Percentiles rank a stretch among this genome's conserved stretches.
These are phyloP conservation scores for Hymenoscyphus fructigenus DNA, from an alignment of 2,329 filamentous ascomycete species.

Conservation along the genomic window DNA sequence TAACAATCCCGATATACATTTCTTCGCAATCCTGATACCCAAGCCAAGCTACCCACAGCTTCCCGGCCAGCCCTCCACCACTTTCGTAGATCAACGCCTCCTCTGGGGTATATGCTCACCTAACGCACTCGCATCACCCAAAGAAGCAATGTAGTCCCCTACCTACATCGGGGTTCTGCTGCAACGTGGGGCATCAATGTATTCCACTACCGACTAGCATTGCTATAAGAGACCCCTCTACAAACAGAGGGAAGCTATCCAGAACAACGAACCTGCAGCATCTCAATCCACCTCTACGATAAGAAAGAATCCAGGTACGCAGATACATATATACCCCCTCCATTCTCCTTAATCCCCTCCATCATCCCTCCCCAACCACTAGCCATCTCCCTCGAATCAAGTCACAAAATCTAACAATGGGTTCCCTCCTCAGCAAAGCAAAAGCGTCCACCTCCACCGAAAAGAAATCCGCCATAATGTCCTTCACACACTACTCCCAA, in stretches of 20 bases:
- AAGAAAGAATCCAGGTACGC: background rate
- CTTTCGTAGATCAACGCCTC: background rate
- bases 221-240: background rate
- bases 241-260: slow-evolving; percentile 6
- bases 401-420: slow-evolving; percentile 31
- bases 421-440: slow-evolving; percentile 35
- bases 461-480: slow-evolving; percentile 5
- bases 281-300: background rate
- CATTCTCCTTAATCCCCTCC: background rate
- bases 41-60: background rate
- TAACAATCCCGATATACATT: background rate
- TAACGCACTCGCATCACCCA: slow-evolving; percentile 13
- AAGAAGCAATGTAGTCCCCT: slow-evolving; percentile 27
- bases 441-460: slow-evolving; percentile 8
- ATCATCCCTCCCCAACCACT: background rate
- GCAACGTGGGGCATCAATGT: slow-evolving; percentile 21
- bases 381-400: background rate
- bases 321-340: background rate
- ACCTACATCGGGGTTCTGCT: slow-evolving; percentile 20
- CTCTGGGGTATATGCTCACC: background rate
- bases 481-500: slow-evolving; percentile 46
- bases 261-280: slow-evolving; percentile 4
- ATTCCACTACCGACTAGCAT: background rate
- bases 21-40: background rate
- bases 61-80: background rate